Base-by-base conservation (phyloP, 345 rosid genomes). In the Arabidopsis arenosa region DNA sequence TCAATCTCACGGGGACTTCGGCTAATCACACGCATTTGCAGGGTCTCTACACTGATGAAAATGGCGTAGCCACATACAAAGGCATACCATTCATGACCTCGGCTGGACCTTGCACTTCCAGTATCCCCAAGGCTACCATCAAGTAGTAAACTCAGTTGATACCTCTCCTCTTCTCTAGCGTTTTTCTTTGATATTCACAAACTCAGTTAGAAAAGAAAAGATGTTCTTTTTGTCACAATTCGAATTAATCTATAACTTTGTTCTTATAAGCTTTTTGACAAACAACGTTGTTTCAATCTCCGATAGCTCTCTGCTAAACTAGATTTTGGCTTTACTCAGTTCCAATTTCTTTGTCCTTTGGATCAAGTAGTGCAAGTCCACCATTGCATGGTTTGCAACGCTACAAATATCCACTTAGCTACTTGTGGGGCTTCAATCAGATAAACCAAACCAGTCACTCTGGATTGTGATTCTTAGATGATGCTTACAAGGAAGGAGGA, bases 1-100 rank as follows among this genome's bases (percentile, higher is more conserved):
- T 40, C 68, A 63, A 68, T 51, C 78, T 69, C 44, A 63, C 28
- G 7, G 12, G 5, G 5, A 48, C 55, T 62, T 49, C 10, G 15
- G 7, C 15, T 36, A 62, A 37, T 68, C 44, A 36, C 18, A 9
- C 45, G 28, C 59, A 21, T 48, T 71, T 83, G 93, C 93, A 92
- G 97, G 28, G 83, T 87, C 96, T 95, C 40, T 89, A 78, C 80
- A 89, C 99, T 1, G 91, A 95, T 80, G 99, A 90, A 47, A 89
- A 83, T 69, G 97, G 97, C 7, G 89, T 92, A 60, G 99, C 99
- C 62, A 95, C 97, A 56, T 95, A 80, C 82, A 89, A 92, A 83
- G 99, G 93, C 52, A 80, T 87, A 66, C 93, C 97, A 47, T 95
- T 92, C 65, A 95, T 95, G 97, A 92, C 99, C 15, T 89, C 92